These are phyloP conservation scores for Microdochium bolleyi DNA, from an alignment of 2,329 filamentous ascomycete species.

Conservation along the genomic window DNA sequence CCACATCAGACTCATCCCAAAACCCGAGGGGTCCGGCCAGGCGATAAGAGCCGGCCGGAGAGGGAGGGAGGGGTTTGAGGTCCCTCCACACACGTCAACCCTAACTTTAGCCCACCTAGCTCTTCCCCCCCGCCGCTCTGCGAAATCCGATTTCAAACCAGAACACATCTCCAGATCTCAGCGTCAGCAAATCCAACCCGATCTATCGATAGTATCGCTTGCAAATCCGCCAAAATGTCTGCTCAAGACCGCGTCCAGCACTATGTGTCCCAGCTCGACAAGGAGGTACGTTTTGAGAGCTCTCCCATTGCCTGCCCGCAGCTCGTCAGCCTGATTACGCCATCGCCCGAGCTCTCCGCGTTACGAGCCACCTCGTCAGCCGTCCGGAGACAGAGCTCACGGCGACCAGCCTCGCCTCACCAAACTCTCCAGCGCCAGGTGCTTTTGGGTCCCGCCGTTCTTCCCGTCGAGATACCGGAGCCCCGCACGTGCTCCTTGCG, in stretches of 20 bases:
- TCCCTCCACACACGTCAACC: no score
- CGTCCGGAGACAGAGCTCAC: no score
- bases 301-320: constrained; percentile 1
- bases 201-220: constrained; percentile 4
- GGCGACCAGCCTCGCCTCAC: no score
- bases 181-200: constrained; percentile 6
- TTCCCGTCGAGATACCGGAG: background rate
- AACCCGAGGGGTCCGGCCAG: no score
- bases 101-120: background rate
- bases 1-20: no score
- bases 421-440: no score
- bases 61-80: no score
- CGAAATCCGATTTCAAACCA: background rate
- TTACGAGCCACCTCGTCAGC: no score
- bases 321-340: background rate
- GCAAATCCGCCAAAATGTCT: constrained; percentile 48
- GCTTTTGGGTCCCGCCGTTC: no score
- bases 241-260: constrained; percentile 69
- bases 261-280: constrained; percentile 73
- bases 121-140: background rate
- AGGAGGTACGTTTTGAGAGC: constrained; percentile 54
- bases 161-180: background rate
- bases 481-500: background rate
- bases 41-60: no score
- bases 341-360: background rate